Percentiles rank a stretch among this genome's conserved stretches.
Evolutionary conservation across 2,329 filamentous ascomycete species (phyloP).

Genomic region (Xylaria sp.): DNA sequence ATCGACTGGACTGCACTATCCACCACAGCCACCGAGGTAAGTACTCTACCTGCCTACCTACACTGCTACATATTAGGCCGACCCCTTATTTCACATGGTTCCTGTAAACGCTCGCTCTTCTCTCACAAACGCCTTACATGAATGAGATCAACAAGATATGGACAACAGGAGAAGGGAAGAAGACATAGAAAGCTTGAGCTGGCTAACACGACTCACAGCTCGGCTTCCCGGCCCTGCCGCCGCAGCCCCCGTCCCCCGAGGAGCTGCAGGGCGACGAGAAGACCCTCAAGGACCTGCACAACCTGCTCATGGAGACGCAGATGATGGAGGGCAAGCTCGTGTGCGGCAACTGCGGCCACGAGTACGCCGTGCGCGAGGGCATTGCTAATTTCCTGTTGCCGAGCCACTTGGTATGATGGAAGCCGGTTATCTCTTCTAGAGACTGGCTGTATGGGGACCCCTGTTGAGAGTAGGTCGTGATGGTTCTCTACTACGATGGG

Average conservation of each 20-base stretch:
- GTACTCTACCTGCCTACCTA: conserved; percentile 22
- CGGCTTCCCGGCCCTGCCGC: conserved; percentile 74
- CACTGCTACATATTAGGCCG: too few relatives aligned
- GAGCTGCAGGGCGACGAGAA: conserved; percentile 68
- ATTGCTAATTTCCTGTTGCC: conserved; percentile 96
- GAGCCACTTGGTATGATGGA: conserved; percentile 74
- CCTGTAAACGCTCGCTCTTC: too few relatives aligned
- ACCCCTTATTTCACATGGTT: too few relatives aligned
- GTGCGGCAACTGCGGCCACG: conserved; percentile 88
- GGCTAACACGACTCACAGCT: conserved; percentile 55
- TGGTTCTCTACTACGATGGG: neutral
- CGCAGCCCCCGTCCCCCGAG: conserved; percentile 63
- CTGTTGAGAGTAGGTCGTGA: neutral
- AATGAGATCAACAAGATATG: too few relatives aligned
- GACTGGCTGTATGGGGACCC: neutral
- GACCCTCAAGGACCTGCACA: conserved; percentile 76
- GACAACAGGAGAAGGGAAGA: conserved; percentile 3
- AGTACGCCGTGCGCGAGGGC: conserved; percentile 92
- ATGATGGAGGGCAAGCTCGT: conserved; percentile 87
- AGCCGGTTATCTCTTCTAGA: neutral
- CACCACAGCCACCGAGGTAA: conserved; percentile 75
- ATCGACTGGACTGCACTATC: conserved; percentile 86
- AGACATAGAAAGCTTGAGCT: conserved; percentile 8
- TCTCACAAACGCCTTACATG: too few relatives aligned
- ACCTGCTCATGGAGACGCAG: conserved; percentile 83